These are phyloP conservation scores for Caryopteris hybrid DNA, from an alignment of 305 asterid species.

Conservation along the genomic window DNA sequence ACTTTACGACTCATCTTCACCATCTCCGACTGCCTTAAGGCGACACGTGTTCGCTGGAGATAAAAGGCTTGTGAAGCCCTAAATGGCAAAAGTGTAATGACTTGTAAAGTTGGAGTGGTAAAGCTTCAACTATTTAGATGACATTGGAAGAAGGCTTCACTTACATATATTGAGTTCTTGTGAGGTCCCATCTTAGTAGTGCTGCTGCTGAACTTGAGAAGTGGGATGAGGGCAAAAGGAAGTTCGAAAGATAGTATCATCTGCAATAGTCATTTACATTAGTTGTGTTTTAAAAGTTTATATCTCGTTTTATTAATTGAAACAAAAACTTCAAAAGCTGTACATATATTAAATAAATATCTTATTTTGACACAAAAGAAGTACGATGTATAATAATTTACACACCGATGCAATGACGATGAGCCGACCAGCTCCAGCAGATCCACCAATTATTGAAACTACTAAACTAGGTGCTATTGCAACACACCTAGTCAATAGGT, in stretches of 20 bases:
- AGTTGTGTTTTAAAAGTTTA: too few relatives aligned
- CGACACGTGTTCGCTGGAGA: too few relatives aligned
- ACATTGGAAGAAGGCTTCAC: neutral
- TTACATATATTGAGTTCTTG: constrained; percentile 61
- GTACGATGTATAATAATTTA: neutral
- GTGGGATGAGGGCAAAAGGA: constrained; percentile 63
- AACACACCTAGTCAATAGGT: constrained; percentile 70
- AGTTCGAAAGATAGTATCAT: constrained; percentile 92
- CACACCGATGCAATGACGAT: constrained; percentile 90
- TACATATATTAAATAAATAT: too few relatives aligned
- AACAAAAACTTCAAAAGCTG: too few relatives aligned
- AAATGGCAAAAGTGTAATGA: too few relatives aligned
- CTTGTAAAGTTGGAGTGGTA: too few relatives aligned
- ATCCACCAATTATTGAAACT: constrained; percentile 83
- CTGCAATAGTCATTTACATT: constrained; percentile 24
- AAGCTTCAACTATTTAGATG: neutral
- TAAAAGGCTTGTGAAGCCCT: too few relatives aligned
- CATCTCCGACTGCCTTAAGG: too few relatives aligned
- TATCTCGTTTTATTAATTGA: too few relatives aligned
- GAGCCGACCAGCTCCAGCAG: constrained; percentile 80
- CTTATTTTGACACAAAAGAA: too few relatives aligned
- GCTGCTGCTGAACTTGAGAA: constrained; percentile 75
- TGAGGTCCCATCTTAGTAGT: constrained; percentile 81
- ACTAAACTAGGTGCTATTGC: constrained; percentile 90
- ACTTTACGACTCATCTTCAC: too few relatives aligned